Evolutionary conservation across 2,329 filamentous ascomycete genomes (phyloP), one percentile per base, ranked within the genome.

Genomic region (Alternaria tenuissima): DNA sequence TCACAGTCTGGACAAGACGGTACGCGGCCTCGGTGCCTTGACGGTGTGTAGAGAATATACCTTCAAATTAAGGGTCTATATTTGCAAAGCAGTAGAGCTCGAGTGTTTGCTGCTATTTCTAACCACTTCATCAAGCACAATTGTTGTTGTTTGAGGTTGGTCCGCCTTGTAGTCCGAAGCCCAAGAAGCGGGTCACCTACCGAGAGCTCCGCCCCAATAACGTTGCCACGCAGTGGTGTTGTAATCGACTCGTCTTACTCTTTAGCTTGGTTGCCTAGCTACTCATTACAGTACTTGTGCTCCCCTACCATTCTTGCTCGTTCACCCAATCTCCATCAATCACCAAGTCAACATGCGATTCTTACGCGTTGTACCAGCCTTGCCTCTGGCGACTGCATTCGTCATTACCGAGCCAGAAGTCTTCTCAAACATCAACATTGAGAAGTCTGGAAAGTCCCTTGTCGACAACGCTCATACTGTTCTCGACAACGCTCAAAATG

Each of bases 351-450:
- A 62, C 44, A 86, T 86, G 84, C 85, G 81, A 77, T 76, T 84
- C 70, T 74, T 76, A 52, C 76, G 77, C 48, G 65, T 86, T 44
- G 70, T 87, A 62, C 81, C 84, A 57, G 76, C 86, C 51, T 81
- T 82, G 67, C 82, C 83, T 30, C 64, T 84, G 51, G 76, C 81
- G 63, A 77, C 83, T 53, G 85, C 85, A 26, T 81, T 87, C 54
- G 83, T 87, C 59, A 77, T 88, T 49, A 84, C 85, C 16, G 80
- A 85, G 48, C 79, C 84, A 63, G 70, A 83, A 55, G 76, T 85
- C 20, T 79, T 84, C 61, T 76, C 79, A 43, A 73, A 68, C 34
- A 61, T 76, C 32, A 73, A 68, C 34, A 61, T 76, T 38, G 70
- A 76, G 32, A 73, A 70, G 51, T 64, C 68, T 16, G 66, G 65